A percentile compares a stretch with the other conserved stretches of the same genome.
These are phyloP conservation scores for Schwanniomyces vanrijiae DNA, from an alignment of 805 yeast species.

Conservation along the genomic window DNA sequence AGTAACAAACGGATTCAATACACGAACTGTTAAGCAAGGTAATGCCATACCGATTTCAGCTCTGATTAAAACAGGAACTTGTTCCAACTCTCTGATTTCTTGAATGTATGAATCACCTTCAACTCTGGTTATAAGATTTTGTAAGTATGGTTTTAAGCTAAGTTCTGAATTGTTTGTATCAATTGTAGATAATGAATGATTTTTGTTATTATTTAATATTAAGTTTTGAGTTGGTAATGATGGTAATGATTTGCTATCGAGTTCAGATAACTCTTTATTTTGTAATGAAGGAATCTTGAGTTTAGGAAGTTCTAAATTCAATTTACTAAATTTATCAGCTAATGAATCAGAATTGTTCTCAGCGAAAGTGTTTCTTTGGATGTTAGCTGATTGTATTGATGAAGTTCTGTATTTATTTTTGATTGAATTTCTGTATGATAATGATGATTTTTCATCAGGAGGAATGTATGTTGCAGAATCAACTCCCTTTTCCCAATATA, in stretches of 20 bases:
- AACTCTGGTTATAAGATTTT: slow-evolving; percentile 53
- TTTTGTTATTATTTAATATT: slow-evolving; percentile 21
- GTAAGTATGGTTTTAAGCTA: slow-evolving; percentile 58
- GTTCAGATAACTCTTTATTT: slow-evolving; percentile 3
- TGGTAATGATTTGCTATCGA: slow-evolving; percentile 23
- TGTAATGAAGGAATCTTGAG: slow-evolving; percentile 20
- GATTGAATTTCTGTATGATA: slow-evolving; percentile 74
- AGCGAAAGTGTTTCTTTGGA: slow-evolving; percentile 42
- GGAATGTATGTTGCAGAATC: slow-evolving; percentile 92
- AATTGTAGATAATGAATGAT: slow-evolving; percentile 18
- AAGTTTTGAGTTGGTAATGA: slow-evolving; percentile 19
- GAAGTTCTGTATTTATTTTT: slow-evolving; percentile 76
- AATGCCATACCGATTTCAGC: slow-evolving; percentile 95
- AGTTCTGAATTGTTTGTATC: slow-evolving; percentile 10
- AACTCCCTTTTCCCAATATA: slow-evolving; percentile 90
- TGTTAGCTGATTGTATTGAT: slow-evolving; percentile 67
- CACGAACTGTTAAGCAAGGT: slow-evolving; percentile 91
- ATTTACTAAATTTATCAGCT: slow-evolving; percentile 44
- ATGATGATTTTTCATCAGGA: slow-evolving; percentile 79
- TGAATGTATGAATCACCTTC: slow-evolving; percentile 70
- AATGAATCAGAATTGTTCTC: slow-evolving; percentile 43
- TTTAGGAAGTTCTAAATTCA: slow-evolving; percentile 54
- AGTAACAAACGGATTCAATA: slow-evolving; percentile 76
- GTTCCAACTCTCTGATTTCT: slow-evolving; percentile 73
- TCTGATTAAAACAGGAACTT: slow-evolving; percentile 81